Evolutionary conservation across 2,329 filamentous ascomycete species (phyloP).

Genomic region (Paraconiothyrium sp.): DNA sequence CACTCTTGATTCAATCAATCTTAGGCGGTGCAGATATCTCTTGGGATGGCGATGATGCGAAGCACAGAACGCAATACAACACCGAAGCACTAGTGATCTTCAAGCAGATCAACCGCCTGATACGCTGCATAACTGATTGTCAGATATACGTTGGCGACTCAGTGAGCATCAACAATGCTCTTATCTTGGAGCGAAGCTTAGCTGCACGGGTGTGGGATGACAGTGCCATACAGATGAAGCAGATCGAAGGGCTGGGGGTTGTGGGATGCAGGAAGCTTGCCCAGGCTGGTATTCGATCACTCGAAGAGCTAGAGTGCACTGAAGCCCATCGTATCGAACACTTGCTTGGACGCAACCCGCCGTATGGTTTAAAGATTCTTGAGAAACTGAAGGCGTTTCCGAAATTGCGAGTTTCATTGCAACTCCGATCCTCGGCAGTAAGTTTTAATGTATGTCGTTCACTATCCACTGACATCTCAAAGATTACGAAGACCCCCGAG

Average conservation of each 20-base stretch:
- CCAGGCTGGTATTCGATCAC: constrained; percentile 73
- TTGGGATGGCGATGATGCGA: constrained; percentile 63
- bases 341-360: constrained; percentile 79
- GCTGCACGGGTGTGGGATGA: constrained; percentile 83
- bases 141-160: constrained; percentile 72
- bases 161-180: constrained; percentile 70
- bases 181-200: constrained; percentile 82
- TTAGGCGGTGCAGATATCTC: constrained; percentile 70
- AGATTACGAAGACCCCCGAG: constrained; percentile 43
- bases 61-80: constrained; percentile 65
- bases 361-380: constrained; percentile 78
- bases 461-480: not conserved
- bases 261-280: constrained; percentile 79
- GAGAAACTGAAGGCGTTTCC: constrained; percentile 76
- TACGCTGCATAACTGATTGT: constrained; percentile 81
- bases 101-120: constrained; percentile 72
- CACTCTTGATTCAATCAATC: constrained; percentile 78
- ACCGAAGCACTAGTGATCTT: constrained; percentile 73
- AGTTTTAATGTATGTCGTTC: constrained; percentile 36
- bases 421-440: constrained; percentile 59
- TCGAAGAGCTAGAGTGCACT: constrained; percentile 73
- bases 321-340: constrained; percentile 80
- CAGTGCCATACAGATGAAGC: constrained; percentile 80
- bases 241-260: constrained; percentile 80
- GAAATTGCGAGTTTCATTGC: constrained; percentile 65